phyloP scores from a whole-genome alignment of 805 yeast genomes.

The Pichia gijzeniarum region DNA sequence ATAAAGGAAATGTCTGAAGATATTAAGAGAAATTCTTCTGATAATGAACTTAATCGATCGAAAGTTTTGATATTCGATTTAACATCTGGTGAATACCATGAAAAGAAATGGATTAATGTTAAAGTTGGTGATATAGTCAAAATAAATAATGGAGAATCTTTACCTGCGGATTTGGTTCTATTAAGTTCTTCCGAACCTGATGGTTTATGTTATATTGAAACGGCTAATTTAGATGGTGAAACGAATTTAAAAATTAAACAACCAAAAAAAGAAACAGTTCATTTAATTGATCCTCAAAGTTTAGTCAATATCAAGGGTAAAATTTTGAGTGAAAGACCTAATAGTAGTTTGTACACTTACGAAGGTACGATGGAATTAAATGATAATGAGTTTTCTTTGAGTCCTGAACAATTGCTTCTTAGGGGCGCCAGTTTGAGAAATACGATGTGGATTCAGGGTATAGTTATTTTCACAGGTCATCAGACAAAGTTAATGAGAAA shows the following conservation, averaged over 20 bases:
- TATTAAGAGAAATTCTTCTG: slow-evolving; percentile 79
- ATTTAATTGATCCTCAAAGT: slow-evolving; percentile 59
- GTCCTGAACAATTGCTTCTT: slow-evolving; percentile 85
- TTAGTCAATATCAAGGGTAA: slow-evolving; percentile 48
- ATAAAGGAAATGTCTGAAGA: slow-evolving; percentile 89
- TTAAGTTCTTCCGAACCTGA: slow-evolving; percentile 95
- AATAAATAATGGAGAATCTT: slow-evolving; percentile 79
- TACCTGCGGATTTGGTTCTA: slow-evolving; percentile 88
- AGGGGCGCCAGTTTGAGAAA: slow-evolving; percentile 95
- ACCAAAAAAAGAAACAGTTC: slow-evolving; percentile 70
- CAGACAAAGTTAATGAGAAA: slow-evolving; percentile 97
- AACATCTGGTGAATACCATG: slow-evolving; percentile 51
- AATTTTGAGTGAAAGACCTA: slow-evolving; percentile 84
- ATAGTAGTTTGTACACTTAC: slow-evolving; percentile 87
- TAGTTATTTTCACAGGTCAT: slow-evolving; percentile 94
- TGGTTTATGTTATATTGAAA: slow-evolving; percentile 94
- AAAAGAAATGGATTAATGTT: slow-evolving; percentile 78
- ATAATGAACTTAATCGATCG: slow-evolving; percentile 76
- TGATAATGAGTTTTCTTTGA: slow-evolving; percentile 57
- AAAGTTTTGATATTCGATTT: slow-evolving; percentile 58
- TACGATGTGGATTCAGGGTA: slow-evolving; percentile 92
- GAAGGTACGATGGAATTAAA: slow-evolving; percentile 76
- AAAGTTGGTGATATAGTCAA: slow-evolving; percentile 86
- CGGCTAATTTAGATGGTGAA: slow-evolving; percentile 97
- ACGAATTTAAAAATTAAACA: slow-evolving; percentile 95